phyloP scores from a whole-genome alignment of 345 rosid species.

The Gossypium mustelinum region DNA sequence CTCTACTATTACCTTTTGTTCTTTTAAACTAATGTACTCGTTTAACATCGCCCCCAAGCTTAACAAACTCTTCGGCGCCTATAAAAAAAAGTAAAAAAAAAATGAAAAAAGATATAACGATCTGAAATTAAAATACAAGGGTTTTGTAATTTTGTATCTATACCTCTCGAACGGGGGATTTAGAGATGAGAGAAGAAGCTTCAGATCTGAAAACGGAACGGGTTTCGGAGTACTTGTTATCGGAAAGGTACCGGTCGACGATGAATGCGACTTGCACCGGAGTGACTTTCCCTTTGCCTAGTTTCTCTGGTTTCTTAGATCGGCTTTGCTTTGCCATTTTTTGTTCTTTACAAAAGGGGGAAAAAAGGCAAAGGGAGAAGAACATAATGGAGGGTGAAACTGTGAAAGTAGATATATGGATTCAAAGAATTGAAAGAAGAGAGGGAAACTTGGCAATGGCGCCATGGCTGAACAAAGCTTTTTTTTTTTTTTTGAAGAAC shows the following conservation, averaged over 20 bases:
- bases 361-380: no score
- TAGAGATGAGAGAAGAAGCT: constrained; percentile 69
- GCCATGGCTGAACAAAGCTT: not conserved
- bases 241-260: constrained; percentile 78
- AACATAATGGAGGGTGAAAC: no score
- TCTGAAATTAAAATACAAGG: no score
- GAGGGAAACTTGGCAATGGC: not conserved
- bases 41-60: constrained; percentile 59
- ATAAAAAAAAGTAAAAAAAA: no score
- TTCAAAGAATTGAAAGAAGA: not conserved
- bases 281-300: constrained; percentile 67
- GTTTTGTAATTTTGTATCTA: no score
- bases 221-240: constrained; percentile 53
- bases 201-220: constrained; percentile 56
- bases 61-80: constrained; percentile 71
- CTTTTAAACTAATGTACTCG: constrained; percentile 67
- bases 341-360: not conserved
- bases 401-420: no score
- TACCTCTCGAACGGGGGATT: constrained; percentile 42
- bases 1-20: constrained; percentile 56
- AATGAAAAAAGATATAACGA: no score
- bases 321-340: constrained; percentile 54
- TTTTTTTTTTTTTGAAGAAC: not conserved
- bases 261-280: constrained; percentile 77
- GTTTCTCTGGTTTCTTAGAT: constrained; percentile 32